Percentiles rank a stretch among this genome's conserved stretches.
These are phyloP conservation scores for Colletotrichum sp. DNA, from an alignment of 2,329 filamentous ascomycete species.

Conservation along the genomic window DNA sequence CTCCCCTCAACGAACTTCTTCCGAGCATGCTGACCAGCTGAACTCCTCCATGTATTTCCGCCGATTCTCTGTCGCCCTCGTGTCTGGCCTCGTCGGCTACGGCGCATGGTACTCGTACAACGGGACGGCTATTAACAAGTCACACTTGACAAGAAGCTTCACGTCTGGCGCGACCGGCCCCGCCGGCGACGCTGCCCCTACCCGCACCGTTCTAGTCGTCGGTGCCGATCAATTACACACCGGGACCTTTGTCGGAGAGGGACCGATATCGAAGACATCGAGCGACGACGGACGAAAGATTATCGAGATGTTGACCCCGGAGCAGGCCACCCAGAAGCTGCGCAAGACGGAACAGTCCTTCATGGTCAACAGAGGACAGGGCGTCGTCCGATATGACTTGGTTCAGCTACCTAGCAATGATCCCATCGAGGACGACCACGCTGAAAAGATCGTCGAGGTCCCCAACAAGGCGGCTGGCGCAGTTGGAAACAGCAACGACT, in stretches of 20 bases:
- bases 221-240: conserved; percentile 91
- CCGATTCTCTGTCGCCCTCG: conserved; percentile 68
- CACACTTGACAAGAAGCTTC: conserved; percentile 45
- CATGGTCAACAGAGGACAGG: conserved; percentile 84
- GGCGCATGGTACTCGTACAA: conserved; percentile 79
- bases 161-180: conserved; percentile 37
- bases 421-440: conserved; percentile 97
- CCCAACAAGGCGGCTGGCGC: conserved; percentile 58
- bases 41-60: conserved; percentile 79
- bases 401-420: conserved; percentile 96
- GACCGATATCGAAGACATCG: conserved; percentile 85
- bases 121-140: conserved; percentile 38
- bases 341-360: conserved; percentile 92
- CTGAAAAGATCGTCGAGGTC: conserved; percentile 96
- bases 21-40: conserved; percentile 51
- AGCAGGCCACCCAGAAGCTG: conserved; percentile 90
- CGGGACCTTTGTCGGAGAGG: conserved; percentile 82
- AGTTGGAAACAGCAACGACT: conserved; percentile 72
- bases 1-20: conserved; percentile 25
- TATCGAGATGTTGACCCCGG: conserved; percentile 94
- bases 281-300: conserved; percentile 85
- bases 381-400: conserved; percentile 92
- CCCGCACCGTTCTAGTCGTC: conserved; percentile 80
- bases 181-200: conserved; percentile 48
- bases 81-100: conserved; percentile 75